Evolutionary conservation across 768 basidiomycete genomes (phyloP), one percentile per base, ranked within the genome.

Genomic region (Cystofilobasidium macerans): DNA sequence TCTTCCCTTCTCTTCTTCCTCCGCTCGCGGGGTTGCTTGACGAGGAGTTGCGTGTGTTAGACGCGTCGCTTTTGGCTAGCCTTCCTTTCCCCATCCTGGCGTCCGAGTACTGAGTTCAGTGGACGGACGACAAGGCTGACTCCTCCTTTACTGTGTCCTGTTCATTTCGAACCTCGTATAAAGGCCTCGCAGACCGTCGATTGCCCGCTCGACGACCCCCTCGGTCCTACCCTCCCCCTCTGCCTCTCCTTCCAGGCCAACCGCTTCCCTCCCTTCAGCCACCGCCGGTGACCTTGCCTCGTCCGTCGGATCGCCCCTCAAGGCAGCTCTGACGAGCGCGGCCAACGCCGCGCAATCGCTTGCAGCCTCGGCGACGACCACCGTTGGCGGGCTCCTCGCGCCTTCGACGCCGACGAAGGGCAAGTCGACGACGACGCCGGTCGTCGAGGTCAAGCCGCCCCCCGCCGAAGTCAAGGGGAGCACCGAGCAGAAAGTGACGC

Each of bases 401-500:
- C 56, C 64, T 40, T 33, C 57, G 18, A 45, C 64, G 30, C 64
- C 64, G 22, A 40, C 8, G 16, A 16, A 16, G 38, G 9, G 9
- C 38, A 40, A 40, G 38, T 14, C 42, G 42, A 14, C 42, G 16
- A 16, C 42, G 42, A n/a, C 54, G 16, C 40, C 54, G 11, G 59
- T 32, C n/a, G 58, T 16, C 59, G 58, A 30, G 60, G 45, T 5
- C 43, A 38, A n/a, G 18, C 43, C 1, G 64, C 47, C 14, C 36
- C 63, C 38, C 61, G n/a, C 7, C 28, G 51, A 32, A 2, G 51
- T 26, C 61, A 22, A 65, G 54, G n/a, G n/a, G n/a, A n/a, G n/a
- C n/a, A 35, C 71, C 24, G 84, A 81, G 22, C 93, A 97, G 75
- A 81, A 91, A 61, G 86, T 99, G 53, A 98, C 95, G 0, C 95